These are phyloP conservation scores for Thalassiosira livingstoniorum DNA, from an alignment of 352 stramenopile species.

Conservation along the genomic window DNA sequence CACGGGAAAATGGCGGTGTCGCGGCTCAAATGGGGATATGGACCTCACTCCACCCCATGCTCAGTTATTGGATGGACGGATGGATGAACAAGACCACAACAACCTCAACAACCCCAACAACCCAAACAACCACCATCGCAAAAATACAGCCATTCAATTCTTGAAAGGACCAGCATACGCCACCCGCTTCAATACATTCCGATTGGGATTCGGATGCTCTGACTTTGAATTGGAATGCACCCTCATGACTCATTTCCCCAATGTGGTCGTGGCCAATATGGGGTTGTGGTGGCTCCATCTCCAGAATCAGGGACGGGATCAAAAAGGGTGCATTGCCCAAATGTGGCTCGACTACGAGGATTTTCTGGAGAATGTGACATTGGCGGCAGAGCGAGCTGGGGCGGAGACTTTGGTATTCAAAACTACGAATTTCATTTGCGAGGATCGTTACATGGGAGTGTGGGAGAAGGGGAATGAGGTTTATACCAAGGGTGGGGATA, in stretches of 20 bases:
- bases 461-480: not conserved
- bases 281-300: conserved; percentile 28
- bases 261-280: conserved; percentile 28
- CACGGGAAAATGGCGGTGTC: too few species aligned
- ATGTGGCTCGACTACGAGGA: conserved; percentile 18
- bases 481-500: conserved; percentile 11
- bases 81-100: too few species aligned
- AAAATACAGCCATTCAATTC: too few species aligned
- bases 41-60: too few species aligned
- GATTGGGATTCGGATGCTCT: conserved; percentile 4
- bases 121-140: too few species aligned
- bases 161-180: too few species aligned
- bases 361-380: conserved; percentile 14
- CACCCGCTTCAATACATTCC: too few species aligned
- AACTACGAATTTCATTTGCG: conserved; percentile 23
- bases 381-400: conserved; percentile 4
- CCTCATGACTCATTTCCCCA: not conserved
- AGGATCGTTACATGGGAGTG: conserved; percentile 4
- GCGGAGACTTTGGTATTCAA: conserved; percentile 23
- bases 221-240: not conserved
- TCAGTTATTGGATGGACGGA: too few species aligned
- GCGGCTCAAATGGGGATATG: too few species aligned
- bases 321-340: conserved; percentile 1
- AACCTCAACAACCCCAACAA: too few species aligned
- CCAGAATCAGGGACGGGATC: not conserved